These are phyloP conservation scores for Adansonia digitata DNA, from an alignment of 345 rosid genomes.

Conservation along the genomic window DNA sequence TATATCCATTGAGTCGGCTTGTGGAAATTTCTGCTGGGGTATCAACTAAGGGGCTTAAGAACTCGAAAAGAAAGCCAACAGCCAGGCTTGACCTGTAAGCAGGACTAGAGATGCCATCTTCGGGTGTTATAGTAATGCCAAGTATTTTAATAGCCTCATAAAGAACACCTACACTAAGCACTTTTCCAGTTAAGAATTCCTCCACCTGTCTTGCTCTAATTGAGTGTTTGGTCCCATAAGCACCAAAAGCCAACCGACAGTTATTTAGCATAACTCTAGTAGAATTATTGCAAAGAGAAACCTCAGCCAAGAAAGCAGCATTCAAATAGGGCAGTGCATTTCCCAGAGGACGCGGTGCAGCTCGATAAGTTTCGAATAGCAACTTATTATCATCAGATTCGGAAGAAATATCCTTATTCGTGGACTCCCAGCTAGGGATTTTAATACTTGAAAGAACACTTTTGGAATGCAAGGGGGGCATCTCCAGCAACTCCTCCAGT, in stretches of 20 bases:
- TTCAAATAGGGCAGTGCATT: conserved; percentile 72
- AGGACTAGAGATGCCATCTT: conserved; percentile 33
- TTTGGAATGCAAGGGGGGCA: conserved; percentile 45
- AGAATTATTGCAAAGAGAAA: conserved; percentile 30
- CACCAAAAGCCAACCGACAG: conserved; percentile 67
- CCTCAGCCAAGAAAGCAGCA: conserved; percentile 70
- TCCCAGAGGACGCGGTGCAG: conserved; percentile 72
- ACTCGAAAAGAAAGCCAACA: conserved; percentile 63
- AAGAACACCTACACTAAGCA: conserved; percentile 41
- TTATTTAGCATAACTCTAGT: conserved; percentile 31
- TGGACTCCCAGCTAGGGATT: conserved; percentile 37
- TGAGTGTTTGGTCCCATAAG: conserved; percentile 63
- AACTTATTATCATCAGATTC: conserved; percentile 23
- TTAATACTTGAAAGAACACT: conserved; percentile 44
- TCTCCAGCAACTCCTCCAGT: conserved; percentile 53
- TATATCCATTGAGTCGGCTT: conserved; percentile 8
- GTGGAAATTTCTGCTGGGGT: conserved; percentile 3
- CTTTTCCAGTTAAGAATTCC: conserved; percentile 48
- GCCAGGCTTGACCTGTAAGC: conserved; percentile 74
- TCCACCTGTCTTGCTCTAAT: conserved; percentile 58
- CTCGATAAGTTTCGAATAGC: conserved; percentile 69
- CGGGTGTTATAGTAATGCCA: conserved; percentile 53
- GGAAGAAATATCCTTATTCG: conserved; percentile 18
- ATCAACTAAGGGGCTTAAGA: conserved; percentile 40
- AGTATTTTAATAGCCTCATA: conserved; percentile 53